These are phyloP conservation scores for Diplogelasinospora grovesii DNA, from an alignment of 495 filamentous ascomycete species.

Conservation along the genomic window DNA sequence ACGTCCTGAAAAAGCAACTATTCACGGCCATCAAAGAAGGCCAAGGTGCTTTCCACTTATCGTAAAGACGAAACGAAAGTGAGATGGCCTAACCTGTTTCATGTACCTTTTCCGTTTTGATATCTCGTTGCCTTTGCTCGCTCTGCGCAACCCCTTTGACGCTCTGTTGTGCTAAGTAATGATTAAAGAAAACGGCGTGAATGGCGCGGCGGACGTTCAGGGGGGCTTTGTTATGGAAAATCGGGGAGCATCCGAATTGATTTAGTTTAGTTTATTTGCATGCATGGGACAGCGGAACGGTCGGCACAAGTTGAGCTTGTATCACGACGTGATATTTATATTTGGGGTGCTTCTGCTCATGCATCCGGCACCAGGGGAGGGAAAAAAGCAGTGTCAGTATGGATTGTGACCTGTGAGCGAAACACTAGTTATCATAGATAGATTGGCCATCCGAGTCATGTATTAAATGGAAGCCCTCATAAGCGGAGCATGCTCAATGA, in stretches of 20 bases:
- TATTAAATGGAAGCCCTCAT: too few species aligned
- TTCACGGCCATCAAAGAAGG: conserved; percentile 88
- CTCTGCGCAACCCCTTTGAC: neutral
- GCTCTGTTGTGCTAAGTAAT: neutral
- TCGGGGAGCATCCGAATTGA: conserved; percentile 1
- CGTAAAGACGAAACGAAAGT: conserved; percentile 39
- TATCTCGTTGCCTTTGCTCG: neutral
- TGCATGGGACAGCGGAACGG: neutral
- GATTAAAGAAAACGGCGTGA: conserved; percentile 8
- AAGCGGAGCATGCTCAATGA: too few species aligned
- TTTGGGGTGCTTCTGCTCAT: too few species aligned
- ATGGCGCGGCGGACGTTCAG: conserved; percentile 6
- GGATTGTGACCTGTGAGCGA: too few species aligned
- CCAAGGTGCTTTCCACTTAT: conserved; percentile 98
- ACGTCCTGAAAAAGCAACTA: conserved; percentile 67
- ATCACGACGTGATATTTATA: too few species aligned
- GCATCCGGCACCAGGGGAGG: too few species aligned
- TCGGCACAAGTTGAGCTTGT: conserved; percentile 1
- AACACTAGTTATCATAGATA: too few species aligned
- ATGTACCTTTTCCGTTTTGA: conserved; percentile 6
- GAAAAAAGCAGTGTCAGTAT: too few species aligned
- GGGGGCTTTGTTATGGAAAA: conserved; percentile 1
- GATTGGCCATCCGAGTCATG: too few species aligned
- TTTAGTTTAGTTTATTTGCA: neutral
- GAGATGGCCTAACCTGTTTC: conserved; percentile 1